These are phyloP conservation scores for Clonostachys rhizophaga DNA, from an alignment of 2,329 filamentous ascomycete species.

Conservation along the genomic window DNA sequence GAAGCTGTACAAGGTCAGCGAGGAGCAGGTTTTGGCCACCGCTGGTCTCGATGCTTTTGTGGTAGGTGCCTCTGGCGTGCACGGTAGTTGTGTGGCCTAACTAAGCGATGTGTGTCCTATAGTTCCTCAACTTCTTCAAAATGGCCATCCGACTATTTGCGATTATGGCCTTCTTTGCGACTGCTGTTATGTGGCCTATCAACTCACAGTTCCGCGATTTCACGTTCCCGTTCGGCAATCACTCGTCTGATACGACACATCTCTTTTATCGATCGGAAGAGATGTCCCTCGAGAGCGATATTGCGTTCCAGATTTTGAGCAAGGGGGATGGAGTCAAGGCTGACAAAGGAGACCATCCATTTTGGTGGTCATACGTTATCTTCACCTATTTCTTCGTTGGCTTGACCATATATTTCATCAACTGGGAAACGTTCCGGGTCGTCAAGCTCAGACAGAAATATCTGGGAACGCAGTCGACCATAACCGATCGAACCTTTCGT, in stretches of 20 bases:
- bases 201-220: conserved; percentile 58
- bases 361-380: conserved; percentile 89
- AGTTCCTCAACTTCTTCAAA: conserved; percentile 91
- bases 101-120: not conserved
- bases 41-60: conserved; percentile 95
- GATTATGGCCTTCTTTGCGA: conserved; percentile 76
- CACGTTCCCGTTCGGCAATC: conserved; percentile 1
- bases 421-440: conserved; percentile 77
- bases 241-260: not conserved
- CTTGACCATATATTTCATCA: conserved; percentile 77
- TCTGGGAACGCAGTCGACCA: conserved; percentile 87
- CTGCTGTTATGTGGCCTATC: conserved; percentile 78
- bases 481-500: conserved; percentile 90
- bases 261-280: conserved; percentile 6
- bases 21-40: conserved; percentile 83
- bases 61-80: conserved; percentile 36
- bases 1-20: conserved; percentile 75
- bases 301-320: conserved; percentile 1
- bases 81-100: not conserved
- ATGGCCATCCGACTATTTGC: conserved; percentile 84
- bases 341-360: conserved; percentile 33
- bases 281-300: conserved; percentile 6
- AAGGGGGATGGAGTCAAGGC: conserved; percentile 26
- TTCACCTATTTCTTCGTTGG: conserved; percentile 92
- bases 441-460: conserved; percentile 87